A percentile compares a stretch with the other conserved stretches of the same genome.
phyloP scores from a whole-genome alignment of 1,284 basidiomycete genomes.

The Rhodotorula sp. region DNA sequence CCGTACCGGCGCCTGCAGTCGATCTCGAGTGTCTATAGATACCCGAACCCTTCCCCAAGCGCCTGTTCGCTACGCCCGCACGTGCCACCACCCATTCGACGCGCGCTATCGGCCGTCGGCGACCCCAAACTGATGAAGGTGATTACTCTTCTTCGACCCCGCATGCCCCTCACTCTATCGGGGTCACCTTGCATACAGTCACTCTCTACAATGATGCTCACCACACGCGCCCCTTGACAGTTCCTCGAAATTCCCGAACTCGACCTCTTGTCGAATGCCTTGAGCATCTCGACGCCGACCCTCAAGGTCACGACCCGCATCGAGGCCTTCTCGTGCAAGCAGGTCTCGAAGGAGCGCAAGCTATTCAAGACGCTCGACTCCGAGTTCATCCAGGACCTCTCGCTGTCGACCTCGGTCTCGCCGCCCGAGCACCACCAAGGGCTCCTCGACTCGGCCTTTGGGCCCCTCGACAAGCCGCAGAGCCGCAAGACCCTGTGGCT shows the following conservation, averaged over 20 bases:
- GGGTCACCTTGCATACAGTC: neutral
- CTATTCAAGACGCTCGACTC: conserved; percentile 89
- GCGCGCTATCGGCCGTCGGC: too few relatives aligned
- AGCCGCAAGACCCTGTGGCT: conserved; percentile 87
- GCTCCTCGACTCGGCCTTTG: conserved; percentile 48
- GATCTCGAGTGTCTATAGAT: too few relatives aligned
- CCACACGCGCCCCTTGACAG: conserved; percentile 17
- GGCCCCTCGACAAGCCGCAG: conserved; percentile 53
- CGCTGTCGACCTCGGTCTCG: conserved; percentile 66
- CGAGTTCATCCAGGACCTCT: conserved; percentile 70
- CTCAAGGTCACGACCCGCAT: conserved; percentile 79
- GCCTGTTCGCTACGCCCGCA: neutral
- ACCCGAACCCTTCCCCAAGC: too few relatives aligned
- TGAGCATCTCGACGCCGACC: conserved; percentile 44
- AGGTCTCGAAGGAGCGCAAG: conserved; percentile 93
- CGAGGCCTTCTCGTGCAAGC: conserved; percentile 98
- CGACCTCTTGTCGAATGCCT: conserved; percentile 45
- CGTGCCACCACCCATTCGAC: neutral
- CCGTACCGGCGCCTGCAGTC: too few relatives aligned
- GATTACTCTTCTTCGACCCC: neutral
- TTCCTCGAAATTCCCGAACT: conserved; percentile 49
- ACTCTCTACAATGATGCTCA: neutral
- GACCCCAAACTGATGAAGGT: conserved; percentile 9
- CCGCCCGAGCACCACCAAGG: conserved; percentile 55
- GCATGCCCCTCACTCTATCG: neutral